These are phyloP conservation scores for Actinomortierella wolfii DNA, from an alignment of 371 early-diverging fungal genomes.

Conservation along the genomic window DNA sequence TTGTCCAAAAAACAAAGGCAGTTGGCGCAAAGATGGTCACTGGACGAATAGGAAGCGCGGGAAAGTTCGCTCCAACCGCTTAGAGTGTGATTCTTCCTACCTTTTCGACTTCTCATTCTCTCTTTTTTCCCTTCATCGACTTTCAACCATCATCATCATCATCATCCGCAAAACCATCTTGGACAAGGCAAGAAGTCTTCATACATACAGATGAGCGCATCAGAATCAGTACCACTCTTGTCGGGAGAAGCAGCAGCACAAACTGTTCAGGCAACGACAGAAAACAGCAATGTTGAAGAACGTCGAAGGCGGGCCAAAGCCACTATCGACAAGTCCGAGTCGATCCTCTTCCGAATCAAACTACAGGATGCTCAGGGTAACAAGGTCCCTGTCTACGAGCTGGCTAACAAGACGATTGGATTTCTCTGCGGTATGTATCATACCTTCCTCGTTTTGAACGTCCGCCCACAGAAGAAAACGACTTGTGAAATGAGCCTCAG, in stretches of 20 bases:
- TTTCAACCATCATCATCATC: not conserved
- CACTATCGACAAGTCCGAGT: conserved; percentile 25
- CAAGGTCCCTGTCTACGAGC: conserved; percentile 41
- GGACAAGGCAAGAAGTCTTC: conserved; percentile 7
- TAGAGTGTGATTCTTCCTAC: not conserved
- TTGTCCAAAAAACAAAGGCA: too few species aligned
- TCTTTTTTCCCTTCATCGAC: conserved; percentile 1
- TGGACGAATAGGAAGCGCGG: not conserved
- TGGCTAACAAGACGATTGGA: conserved; percentile 38
- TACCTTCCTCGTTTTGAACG: not conserved
- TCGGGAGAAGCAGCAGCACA: conserved; percentile 1
- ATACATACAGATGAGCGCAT: not conserved
- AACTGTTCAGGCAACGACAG: not conserved
- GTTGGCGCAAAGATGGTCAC: not conserved
- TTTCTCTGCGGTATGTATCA: conserved; percentile 34
- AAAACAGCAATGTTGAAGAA: too few species aligned
- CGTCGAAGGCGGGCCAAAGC: conserved; percentile 19
- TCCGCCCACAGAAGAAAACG: too few species aligned
- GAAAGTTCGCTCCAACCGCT: not conserved
- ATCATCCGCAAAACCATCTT: conserved; percentile 3
- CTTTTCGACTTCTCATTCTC: not conserved
- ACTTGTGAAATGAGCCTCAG: too few species aligned
- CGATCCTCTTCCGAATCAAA: conserved; percentile 42
- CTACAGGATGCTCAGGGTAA: conserved; percentile 38
- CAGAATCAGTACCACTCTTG: not conserved